These are phyloP conservation scores for Oryza nivara DNA, from an alignment of 176 grass and related monocot genomes.

Conservation along the genomic window DNA sequence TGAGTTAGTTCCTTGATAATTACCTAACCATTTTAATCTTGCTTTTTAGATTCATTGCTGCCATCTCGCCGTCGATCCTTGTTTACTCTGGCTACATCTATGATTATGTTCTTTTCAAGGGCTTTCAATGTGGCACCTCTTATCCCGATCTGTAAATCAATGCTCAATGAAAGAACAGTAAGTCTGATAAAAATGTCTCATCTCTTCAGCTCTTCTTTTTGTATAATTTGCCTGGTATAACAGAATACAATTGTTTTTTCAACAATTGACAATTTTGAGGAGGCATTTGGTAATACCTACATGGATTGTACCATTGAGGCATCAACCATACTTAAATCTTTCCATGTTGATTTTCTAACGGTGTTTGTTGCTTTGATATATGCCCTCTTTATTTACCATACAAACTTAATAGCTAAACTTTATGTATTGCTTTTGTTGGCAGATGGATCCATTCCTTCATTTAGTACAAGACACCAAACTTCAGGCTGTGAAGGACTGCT, in stretches of 20 bases:
- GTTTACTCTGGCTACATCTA: conserved; percentile 76
- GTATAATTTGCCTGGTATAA: conserved; percentile 6
- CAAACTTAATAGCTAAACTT: conserved; percentile 2
- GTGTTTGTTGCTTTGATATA: conserved; percentile 9
- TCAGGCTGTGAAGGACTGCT: conserved; percentile 52
- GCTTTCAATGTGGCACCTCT: conserved; percentile 77
- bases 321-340: background rate
- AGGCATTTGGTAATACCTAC: conserved; percentile 1
- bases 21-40: background rate
- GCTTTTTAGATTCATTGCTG: conserved; percentile 56
- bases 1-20: conserved; percentile 11
- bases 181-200: conserved; percentile 30
- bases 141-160: conserved; percentile 75
- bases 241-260: background rate
- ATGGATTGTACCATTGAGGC: background rate
- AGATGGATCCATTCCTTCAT: conserved; percentile 81
- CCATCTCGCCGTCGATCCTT: conserved; percentile 73
- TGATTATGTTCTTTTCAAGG: conserved; percentile 89
- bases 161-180: conserved; percentile 70
- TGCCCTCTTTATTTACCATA: conserved; percentile 4
- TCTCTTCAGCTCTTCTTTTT: conserved; percentile 5
- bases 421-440: conserved; percentile 30
- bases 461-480: conserved; percentile 76
- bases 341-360: background rate
- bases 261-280: conserved; percentile 3